Evolutionary conservation across 805 yeast species (phyloP).

Genomic region (Wickerhamomyces xylosicus): DNA sequence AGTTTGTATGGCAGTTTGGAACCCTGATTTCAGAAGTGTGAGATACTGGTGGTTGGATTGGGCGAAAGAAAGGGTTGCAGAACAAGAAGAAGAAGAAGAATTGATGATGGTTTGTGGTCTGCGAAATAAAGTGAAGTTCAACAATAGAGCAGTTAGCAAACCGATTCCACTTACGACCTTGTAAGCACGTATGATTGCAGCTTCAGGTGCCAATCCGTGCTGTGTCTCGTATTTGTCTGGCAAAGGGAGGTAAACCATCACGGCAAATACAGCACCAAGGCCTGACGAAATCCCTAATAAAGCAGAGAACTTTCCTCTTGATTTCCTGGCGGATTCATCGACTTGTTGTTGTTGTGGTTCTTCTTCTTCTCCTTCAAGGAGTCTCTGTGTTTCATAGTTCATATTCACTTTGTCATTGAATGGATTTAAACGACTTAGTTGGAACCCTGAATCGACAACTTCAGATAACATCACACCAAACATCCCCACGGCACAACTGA

Average conservation of each 20-base stretch:
- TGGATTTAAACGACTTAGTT: conserved; percentile 11
- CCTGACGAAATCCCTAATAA: conserved; percentile 55
- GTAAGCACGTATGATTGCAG: conserved; percentile 39
- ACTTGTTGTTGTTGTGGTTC: conserved; percentile 3
- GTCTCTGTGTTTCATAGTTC: not conserved
- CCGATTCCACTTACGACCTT: conserved; percentile 34
- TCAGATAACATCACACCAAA: conserved; percentile 52
- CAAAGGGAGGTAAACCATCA: conserved; percentile 41
- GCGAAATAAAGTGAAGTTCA: conserved; percentile 36
- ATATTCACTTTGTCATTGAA: conserved; percentile 3
- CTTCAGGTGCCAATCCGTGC: conserved; percentile 26
- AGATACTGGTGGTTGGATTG: conserved; percentile 21
- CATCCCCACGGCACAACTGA: conserved; percentile 43
- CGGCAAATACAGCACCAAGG: conserved; percentile 58
- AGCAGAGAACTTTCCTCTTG: conserved; percentile 49
- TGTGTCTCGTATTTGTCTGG: conserved; percentile 37
- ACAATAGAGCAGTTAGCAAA: conserved; percentile 25
- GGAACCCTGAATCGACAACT: conserved; percentile 35
- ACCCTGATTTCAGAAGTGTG: conserved; percentile 35
- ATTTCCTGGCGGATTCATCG: conserved; percentile 11
- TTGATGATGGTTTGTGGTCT: not conserved
- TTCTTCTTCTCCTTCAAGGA: conserved; percentile 4
- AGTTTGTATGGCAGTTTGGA: conserved; percentile 32
- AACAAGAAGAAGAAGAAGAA: too few relatives aligned
- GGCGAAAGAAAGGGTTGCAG: not conserved